A percentile compares a stretch with the other conserved stretches of the same genome.
Evolutionary conservation across 306 rosid species (phyloP).

Genomic region (Dalbergia cultrata): DNA sequence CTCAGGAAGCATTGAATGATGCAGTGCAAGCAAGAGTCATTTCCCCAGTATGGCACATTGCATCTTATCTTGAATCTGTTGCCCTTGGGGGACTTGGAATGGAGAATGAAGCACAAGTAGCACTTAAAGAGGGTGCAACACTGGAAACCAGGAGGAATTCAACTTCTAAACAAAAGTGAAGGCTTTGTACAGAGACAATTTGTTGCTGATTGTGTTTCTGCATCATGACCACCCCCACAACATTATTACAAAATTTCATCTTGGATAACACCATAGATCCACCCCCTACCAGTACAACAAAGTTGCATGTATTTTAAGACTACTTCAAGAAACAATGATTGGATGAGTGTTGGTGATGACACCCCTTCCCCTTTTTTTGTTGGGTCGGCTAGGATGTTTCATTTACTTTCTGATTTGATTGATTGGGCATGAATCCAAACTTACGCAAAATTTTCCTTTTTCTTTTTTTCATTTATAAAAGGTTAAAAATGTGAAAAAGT

Average conservation of each 20-base stretch:
- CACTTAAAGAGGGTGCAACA: conserved; percentile 72
- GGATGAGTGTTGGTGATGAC: conserved; percentile 52
- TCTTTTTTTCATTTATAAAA: conserved; percentile 18
- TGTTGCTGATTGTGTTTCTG: conserved; percentile 45
- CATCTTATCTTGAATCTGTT: conserved; percentile 85
- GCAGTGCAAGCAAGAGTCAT: conserved; percentile 81
- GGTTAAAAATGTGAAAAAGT: conserved; percentile 36
- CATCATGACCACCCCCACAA: conserved; percentile 41
- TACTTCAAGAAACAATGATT: conserved; percentile 43
- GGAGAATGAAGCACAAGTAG: conserved; percentile 75
- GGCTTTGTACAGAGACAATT: conserved; percentile 48
- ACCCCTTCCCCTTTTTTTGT: conserved; percentile 52
- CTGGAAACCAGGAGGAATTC: conserved; percentile 70
- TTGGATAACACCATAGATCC: conserved; percentile 31
- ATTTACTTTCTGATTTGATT: conserved; percentile 52
- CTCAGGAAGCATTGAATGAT: conserved; percentile 72
- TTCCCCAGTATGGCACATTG: conserved; percentile 82
- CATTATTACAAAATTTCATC: conserved; percentile 43
- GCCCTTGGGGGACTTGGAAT: conserved; percentile 65
- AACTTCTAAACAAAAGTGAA: conserved; percentile 62
- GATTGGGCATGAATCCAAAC: conserved; percentile 47
- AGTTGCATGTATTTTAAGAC: conserved; percentile 47
- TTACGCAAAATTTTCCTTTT: conserved; percentile 7
- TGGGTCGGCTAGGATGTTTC: conserved; percentile 55
- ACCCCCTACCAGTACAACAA: not conserved